Base-by-base conservation (phyloP, 176 grass and related monocot genomes). In the Olyra latifolia region DNA sequence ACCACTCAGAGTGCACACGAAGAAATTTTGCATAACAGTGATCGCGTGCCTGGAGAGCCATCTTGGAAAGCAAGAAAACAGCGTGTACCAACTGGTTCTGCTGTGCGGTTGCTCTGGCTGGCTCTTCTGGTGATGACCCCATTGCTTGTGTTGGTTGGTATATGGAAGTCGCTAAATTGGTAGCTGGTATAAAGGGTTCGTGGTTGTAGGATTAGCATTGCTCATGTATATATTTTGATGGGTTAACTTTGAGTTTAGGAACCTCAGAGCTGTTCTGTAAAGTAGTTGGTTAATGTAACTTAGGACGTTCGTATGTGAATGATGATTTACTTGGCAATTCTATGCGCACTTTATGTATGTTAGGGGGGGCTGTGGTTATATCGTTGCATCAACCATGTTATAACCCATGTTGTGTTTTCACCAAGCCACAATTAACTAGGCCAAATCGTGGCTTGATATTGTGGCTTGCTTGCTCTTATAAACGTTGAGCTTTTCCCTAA, bases 61-160 rank as follows among this genome's bases (percentile, higher is more conserved):
- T 47, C 69, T 50, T 74, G 25, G 54, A 64, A 56, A 60, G 50
- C 42, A 71, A 12, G 3, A 48, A 29, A 1, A 39, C 52, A 20
- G 32, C 32, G 32, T 35, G 32, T 4, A 16, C 6, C 28, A 25
- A 35, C 60, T 10, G 11, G 23, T 63, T 53, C 35, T 14, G 64
- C 62, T 44, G 45, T 27, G 52, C 19, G 13, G 54, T 24, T 55
- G 28, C 20, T 83, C 2, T 78, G 47, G 49, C 12, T 66, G 27
- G 59, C 59, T 23, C 15, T 83, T 3, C 6, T 58, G 15, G 27
- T 58, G 73, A 49, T 83, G 53, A 24, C 17, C 1, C 47, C 52
- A 22, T 29, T 80, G 63, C 66, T 88, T 62, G 39, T 82, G 4
- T 58, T 88, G 81, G 73, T 58, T 39, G 66, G 66, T 24, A 8